Percentiles rank a stretch among this genome's conserved stretches.
Evolutionary conservation across 495 filamentous ascomycete genomes (phyloP).

Genomic region (Penicillium antarcticum): DNA sequence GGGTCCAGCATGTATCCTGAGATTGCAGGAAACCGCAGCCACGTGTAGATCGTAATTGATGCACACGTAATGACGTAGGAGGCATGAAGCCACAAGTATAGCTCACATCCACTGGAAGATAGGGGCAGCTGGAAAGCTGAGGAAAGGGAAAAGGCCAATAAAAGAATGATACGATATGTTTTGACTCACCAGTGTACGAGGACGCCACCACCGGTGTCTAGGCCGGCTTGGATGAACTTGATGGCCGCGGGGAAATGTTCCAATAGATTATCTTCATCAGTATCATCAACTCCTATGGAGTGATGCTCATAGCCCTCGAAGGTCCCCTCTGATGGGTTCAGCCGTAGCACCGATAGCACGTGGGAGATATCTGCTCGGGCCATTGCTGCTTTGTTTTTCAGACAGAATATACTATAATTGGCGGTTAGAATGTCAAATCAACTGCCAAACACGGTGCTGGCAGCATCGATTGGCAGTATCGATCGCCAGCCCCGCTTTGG

Average conservation of each 20-base stretch:
- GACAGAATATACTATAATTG: constrained; percentile 64
- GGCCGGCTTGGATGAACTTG: constrained; percentile 75
- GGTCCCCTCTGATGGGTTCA: constrained; percentile 47
- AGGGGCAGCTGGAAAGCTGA: background rate
- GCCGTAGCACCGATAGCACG: constrained; percentile 75
- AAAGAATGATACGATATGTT: background rate
- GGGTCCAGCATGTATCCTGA: constrained; percentile 4
- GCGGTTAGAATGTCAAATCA: constrained; percentile 1
- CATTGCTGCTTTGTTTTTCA: constrained; percentile 65
- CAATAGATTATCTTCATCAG: constrained; percentile 80
- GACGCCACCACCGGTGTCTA: constrained; percentile 63
- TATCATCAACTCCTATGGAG: constrained; percentile 81
- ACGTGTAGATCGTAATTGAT: constrained; percentile 17
- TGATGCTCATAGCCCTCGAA: constrained; percentile 59
- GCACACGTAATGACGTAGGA: constrained; percentile 16
- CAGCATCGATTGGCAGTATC: background rate
- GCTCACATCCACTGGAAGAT: background rate
- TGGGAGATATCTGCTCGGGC: constrained; percentile 77
- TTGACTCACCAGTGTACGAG: constrained; percentile 70
- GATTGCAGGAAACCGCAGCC: constrained; percentile 7
- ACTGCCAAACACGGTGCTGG: background rate
- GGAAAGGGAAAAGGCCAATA: background rate
- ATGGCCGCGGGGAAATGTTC: constrained; percentile 73
- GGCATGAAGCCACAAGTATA: constrained; percentile 8
- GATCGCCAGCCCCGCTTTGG: background rate